Conservation (phyloP, 495 filamentous ascomycete species). For the Trichoderma reesei region DNA sequence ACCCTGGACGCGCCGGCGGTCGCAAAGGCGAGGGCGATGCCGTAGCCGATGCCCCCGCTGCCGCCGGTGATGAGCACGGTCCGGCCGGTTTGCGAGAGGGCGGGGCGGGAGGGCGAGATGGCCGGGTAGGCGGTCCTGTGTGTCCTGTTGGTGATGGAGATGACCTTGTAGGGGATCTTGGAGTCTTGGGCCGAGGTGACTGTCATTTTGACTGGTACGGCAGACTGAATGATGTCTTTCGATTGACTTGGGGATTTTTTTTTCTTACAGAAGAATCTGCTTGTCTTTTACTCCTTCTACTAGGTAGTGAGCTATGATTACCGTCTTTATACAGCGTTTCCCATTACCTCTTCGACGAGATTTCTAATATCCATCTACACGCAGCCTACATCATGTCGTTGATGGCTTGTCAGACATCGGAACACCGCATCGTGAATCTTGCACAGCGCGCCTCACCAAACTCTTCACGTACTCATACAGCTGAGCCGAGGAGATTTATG, state of each 20-base stretch:
- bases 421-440: too few species aligned
- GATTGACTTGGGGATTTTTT: not conserved
- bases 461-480: not conserved
- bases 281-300: too few species aligned
- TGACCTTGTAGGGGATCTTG: not conserved
- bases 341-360: too few species aligned
- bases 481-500: too few species aligned
- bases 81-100: conserved; percentile 34
- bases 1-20: conserved; percentile 24
- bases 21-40: conserved; percentile 28
- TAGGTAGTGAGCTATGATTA: too few species aligned
- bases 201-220: not conserved
- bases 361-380: too few species aligned
- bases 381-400: not conserved
- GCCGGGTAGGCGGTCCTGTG: conserved; percentile 33
- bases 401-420: too few species aligned
- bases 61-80: conserved; percentile 41
- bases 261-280: too few species aligned
- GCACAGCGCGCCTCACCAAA: too few species aligned
- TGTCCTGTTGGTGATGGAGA: conserved; percentile 16
- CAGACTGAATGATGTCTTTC: not conserved
- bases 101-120: conserved; percentile 31
- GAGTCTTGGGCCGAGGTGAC: not conserved
- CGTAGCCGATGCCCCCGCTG: conserved; percentile 26
- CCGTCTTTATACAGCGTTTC: too few species aligned